Evolutionary conservation across 1,284 basidiomycete species (phyloP), one percentile per base, ranked within the genome.

Genomic region (Cryptococcus hybrid): DNA sequence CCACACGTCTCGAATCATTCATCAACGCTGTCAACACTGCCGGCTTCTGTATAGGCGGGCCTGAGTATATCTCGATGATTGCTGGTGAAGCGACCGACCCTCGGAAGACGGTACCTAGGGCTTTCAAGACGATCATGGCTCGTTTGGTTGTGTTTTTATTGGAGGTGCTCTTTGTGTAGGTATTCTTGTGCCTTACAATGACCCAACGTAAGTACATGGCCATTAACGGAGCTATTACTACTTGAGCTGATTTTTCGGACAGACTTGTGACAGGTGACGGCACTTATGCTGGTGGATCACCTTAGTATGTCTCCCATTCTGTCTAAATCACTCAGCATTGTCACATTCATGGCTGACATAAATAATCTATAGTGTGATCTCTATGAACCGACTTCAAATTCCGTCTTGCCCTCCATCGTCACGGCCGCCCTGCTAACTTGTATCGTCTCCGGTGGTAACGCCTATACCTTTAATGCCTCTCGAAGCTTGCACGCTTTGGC

Each of bases 311-410:
- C 7, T 9, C 46, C 12, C 40, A 5, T 24, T 24, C 24, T 24
- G 42, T 18, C n/a, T 44, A n/a, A 18, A 44, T 13, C 7, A 9
- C 43, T 13, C 24, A 24, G 24, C 24, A 24, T 24, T 13, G 43
- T 9, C 6, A 13, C 8, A 44, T 7, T 44, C 18, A 65, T 24
- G 67, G 18, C 67, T 78, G 63, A 58, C 70, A 5, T 11, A 12
- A 36, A 11, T 55, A 24, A 12, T 24, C 24, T 24, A 24, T 37
- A 59, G 55, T 47, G 69, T 75, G 50, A 75, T 76, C 55, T 72
- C 74, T 8, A 74, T 80, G 67, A 61, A 71, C 37, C 56, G 64
- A 11, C 70, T 79, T 1, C 62, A 66, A 7, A 77, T 78, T 49
- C 67, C 34, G 52, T 64, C 54, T 63, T 78, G 8, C 74, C 73